Evolutionary conservation across 2,329 filamentous ascomycete genomes (phyloP).

Genomic region (Tolypocladium endophyticum): DNA sequence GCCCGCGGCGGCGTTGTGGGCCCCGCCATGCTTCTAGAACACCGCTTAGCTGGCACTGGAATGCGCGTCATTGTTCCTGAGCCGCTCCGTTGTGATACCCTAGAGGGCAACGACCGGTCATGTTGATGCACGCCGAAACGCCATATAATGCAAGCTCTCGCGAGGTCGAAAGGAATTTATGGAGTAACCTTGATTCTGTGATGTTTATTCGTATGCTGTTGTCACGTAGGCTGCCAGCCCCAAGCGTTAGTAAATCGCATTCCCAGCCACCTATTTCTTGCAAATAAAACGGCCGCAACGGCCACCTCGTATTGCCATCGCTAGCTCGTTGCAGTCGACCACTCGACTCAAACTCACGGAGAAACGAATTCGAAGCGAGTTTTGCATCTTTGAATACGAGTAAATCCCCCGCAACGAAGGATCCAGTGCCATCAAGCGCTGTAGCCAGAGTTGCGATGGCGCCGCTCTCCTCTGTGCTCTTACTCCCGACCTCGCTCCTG

Average conservation of each 20-base stretch:
- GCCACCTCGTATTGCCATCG: not conserved
- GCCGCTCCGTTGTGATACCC: not conserved
- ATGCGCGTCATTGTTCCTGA: not conserved
- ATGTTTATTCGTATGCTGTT: too few relatives aligned
- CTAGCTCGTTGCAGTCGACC: not conserved
- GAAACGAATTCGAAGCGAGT: not conserved
- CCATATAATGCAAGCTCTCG: too few relatives aligned
- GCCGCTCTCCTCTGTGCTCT: not conserved
- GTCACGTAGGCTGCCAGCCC: not conserved
- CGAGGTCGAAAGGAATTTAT: too few relatives aligned
- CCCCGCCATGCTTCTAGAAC: not conserved
- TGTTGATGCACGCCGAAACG: too few relatives aligned
- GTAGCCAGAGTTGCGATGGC: not conserved
- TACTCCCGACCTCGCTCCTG: slow-evolving; percentile 3
- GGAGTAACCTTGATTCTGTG: too few relatives aligned
- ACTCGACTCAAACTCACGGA: not conserved
- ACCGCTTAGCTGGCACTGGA: not conserved
- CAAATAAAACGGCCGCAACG: not conserved
- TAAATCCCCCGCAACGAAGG: not conserved
- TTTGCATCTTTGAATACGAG: too few relatives aligned
- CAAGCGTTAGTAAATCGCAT: not conserved
- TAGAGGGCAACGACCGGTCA: not conserved
- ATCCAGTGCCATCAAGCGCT: not conserved
- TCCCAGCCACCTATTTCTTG: not conserved
- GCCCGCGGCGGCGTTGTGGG: not conserved